Evolutionary conservation across 164 flowering plant species (phyloP).

Genomic region (Kalanchoe fedtschenkoi): DNA sequence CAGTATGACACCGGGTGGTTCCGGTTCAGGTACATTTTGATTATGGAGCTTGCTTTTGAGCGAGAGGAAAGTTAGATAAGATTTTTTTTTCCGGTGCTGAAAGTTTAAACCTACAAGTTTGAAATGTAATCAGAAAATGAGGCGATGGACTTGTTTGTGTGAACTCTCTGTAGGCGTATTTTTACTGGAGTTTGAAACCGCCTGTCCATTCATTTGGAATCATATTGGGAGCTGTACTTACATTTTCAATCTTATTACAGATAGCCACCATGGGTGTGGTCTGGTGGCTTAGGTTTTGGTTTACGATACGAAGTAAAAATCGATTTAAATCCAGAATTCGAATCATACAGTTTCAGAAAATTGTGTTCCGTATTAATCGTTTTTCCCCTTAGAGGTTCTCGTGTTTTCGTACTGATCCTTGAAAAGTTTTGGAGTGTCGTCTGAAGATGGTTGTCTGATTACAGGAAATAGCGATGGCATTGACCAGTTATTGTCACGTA

Average conservation of each 20-base stretch:
- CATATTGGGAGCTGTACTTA: too few species aligned
- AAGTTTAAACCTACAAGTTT: not conserved
- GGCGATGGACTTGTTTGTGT: not conserved
- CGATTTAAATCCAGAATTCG: too few species aligned
- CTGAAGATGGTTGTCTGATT: not conserved
- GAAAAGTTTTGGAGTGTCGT: not conserved
- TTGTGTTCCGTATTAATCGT: not conserved
- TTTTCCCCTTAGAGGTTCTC: not conserved
- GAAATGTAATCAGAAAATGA: not conserved
- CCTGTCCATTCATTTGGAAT: too few species aligned
- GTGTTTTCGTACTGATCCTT: not conserved
- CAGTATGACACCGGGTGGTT: slow-evolving; percentile 13
- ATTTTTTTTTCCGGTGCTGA: not conserved
- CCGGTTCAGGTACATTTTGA: slow-evolving; percentile 24
- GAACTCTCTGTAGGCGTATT: not conserved
- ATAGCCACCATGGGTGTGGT: too few species aligned
- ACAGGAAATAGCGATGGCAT: not conserved
- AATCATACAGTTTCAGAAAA: too few species aligned
- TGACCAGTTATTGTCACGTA: too few species aligned
- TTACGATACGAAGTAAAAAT: too few species aligned
- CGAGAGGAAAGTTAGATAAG: too few species aligned
- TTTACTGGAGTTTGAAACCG: too few species aligned
- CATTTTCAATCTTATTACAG: too few species aligned
- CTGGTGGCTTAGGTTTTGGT: too few species aligned
- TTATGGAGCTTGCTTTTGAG: too few species aligned